Evolutionary conservation across 2,329 filamentous ascomycete species (phyloP).

Genomic region (Talaromyces islandicus): DNA sequence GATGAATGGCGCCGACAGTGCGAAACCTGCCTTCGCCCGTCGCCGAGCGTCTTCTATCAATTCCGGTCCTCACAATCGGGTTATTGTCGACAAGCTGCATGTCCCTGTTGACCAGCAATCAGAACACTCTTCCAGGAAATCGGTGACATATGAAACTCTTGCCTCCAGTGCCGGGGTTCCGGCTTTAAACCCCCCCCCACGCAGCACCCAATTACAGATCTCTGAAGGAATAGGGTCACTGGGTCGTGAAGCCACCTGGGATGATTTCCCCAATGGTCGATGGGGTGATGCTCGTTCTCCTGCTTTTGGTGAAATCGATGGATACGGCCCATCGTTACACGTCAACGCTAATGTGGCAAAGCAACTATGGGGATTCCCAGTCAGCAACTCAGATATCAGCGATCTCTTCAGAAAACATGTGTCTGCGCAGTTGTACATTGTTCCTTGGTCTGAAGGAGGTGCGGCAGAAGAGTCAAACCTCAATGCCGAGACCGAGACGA

Average conservation of each 20-base stretch:
- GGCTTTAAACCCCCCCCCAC: constrained; percentile 59
- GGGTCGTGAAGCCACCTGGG: constrained; percentile 94
- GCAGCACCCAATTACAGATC: constrained; percentile 82
- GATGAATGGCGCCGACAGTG: constrained; percentile 19
- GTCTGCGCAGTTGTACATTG: constrained; percentile 68
- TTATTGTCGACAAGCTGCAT: constrained; percentile 65
- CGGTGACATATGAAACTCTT: constrained; percentile 56
- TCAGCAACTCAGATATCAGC: constrained; percentile 64
- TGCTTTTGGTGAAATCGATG: constrained; percentile 93
- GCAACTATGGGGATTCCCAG: constrained; percentile 77
- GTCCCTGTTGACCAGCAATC: constrained; percentile 22
- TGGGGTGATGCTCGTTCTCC: constrained; percentile 92
- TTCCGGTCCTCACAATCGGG: constrained; percentile 78
- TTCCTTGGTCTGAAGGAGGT: constrained; percentile 79
- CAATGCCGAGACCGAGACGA: constrained; percentile 71
- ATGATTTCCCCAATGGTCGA: constrained; percentile 93
- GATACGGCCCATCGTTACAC: constrained; percentile 94
- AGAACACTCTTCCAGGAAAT: constrained; percentile 28
- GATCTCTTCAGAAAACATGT: constrained; percentile 76
- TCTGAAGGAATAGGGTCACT: constrained; percentile 87
- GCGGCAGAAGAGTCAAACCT: constrained; percentile 54
- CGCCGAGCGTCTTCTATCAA: constrained; percentile 72
- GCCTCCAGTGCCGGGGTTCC: constrained; percentile 74
- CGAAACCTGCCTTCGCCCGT: constrained; percentile 27
- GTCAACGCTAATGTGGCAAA: constrained; percentile 80